Percentiles rank a stretch among this genome's conserved stretches.
phyloP scores from a whole-genome alignment of 148 eudicot genomes.

The Suaeda aralocaspica region DNA sequence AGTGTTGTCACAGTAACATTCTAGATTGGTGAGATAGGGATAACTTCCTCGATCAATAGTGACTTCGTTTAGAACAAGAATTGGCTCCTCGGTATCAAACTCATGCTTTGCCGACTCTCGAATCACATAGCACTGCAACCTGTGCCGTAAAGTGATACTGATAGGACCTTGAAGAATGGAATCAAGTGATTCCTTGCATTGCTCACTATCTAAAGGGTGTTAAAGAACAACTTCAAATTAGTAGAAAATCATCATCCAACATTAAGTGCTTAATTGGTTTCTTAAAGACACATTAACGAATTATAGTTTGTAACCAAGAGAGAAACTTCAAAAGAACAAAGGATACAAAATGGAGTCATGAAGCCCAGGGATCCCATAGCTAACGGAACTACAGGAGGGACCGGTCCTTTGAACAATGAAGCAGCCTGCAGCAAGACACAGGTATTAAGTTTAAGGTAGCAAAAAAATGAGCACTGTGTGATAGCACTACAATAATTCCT shows the following conservation, averaged over 20 bases:
- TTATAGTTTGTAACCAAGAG: background rate
- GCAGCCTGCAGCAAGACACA: constrained; percentile 69
- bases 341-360: constrained; percentile 99
- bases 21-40: constrained; percentile 84
- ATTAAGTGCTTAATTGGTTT: background rate
- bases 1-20: constrained; percentile 83
- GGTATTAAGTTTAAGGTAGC: background rate
- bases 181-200: constrained; percentile 66
- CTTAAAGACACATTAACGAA: background rate
- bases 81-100: constrained; percentile 69
- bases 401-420: constrained; percentile 93
- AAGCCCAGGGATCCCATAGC: constrained; percentile 94
- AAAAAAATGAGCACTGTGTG: background rate
- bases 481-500: background rate
- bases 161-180: constrained; percentile 74
- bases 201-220: constrained; percentile 73
- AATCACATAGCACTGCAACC: constrained; percentile 77
- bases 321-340: constrained; percentile 15
- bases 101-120: constrained; percentile 71
- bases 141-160: constrained; percentile 81
- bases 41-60: constrained; percentile 96
- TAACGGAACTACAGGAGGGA: constrained; percentile 89
- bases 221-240: constrained; percentile 34
- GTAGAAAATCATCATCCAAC: background rate
- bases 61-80: constrained; percentile 86